A percentile compares a stretch with the other conserved stretches of the same genome.
These are phyloP conservation scores for Chytridiales sp. DNA, from an alignment of 371 early-diverging fungal genomes.

Conservation along the genomic window DNA sequence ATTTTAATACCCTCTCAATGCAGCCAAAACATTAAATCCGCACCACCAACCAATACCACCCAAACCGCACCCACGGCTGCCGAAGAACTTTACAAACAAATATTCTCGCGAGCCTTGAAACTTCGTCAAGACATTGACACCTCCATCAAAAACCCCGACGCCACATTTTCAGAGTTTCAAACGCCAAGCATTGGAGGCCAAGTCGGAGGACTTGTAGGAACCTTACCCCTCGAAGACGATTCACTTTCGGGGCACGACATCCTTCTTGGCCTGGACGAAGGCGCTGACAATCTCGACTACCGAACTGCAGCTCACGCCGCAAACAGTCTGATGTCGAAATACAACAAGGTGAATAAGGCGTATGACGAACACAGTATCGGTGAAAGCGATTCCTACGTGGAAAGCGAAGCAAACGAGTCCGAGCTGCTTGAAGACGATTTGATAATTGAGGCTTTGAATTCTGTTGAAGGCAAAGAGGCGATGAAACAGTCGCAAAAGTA, in stretches of 20 bases:
- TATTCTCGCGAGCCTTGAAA: constrained; percentile 2
- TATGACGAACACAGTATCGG: neutral
- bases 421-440: constrained; percentile 34
- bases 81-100: constrained; percentile 1
- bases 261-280: constrained; percentile 6
- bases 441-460: constrained; percentile 42
- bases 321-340: neutral
- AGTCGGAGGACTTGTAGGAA: neutral
- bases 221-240: neutral
- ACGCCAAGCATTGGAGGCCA: neutral
- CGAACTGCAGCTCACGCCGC: neutral
- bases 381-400: neutral
- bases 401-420: neutral
- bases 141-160: neutral
- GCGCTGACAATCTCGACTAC: constrained; percentile 6
- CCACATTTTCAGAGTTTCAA: neutral
- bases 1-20: no score
- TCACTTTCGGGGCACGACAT: neutral
- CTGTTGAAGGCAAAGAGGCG: constrained; percentile 8
- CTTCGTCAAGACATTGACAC: neutral
- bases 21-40: no score
- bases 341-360: neutral
- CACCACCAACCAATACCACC: no score
- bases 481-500: constrained; percentile 2
- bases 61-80: neutral